Conservation (phyloP, 352 stramenopile species). For the Pythium coloratum region DNA sequence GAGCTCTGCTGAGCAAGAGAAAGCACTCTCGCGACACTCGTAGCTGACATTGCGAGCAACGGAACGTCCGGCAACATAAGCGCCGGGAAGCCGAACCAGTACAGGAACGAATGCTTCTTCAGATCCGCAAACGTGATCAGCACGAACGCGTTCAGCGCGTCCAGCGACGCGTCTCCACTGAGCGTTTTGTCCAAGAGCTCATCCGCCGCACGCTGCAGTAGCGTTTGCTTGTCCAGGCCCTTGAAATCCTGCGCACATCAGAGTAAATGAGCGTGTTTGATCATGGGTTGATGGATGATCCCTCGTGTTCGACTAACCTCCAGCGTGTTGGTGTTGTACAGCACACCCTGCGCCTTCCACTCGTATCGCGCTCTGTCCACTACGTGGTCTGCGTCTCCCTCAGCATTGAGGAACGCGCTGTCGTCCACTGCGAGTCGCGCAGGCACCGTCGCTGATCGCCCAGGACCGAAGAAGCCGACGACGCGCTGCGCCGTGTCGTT, state of each 20-base stretch:
- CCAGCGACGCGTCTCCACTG: slow-evolving; percentile 28
- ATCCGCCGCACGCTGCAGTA: slow-evolving; percentile 52
- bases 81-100: slow-evolving; percentile 93
- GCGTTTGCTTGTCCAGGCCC: slow-evolving; percentile 70
- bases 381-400: neutral
- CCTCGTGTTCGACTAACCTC: slow-evolving; percentile 43
- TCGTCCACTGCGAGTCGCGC: slow-evolving; percentile 74
- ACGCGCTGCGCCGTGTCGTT: slow-evolving; percentile 63
- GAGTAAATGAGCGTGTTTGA: neutral
- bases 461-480: slow-evolving; percentile 65
- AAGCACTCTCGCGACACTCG: slow-evolving; percentile 35
- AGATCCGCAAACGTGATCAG: slow-evolving; percentile 92
- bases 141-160: slow-evolving; percentile 83
- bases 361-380: slow-evolving; percentile 69
- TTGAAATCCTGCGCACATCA: slow-evolving; percentile 72
- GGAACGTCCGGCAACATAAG: slow-evolving; percentile 40
- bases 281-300: neutral
- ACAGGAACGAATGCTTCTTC: slow-evolving; percentile 92
- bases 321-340: slow-evolving; percentile 88
- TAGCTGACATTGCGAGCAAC: slow-evolving; percentile 36
- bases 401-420: slow-evolving; percentile 49
- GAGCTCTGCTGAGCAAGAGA: slow-evolving; percentile 39
- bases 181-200: slow-evolving; percentile 41
- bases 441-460: slow-evolving; percentile 57
- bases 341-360: slow-evolving; percentile 64